These are phyloP conservation scores for Penicillium antarcticum DNA, from an alignment of 495 filamentous ascomycete species.

Conservation along the genomic window DNA sequence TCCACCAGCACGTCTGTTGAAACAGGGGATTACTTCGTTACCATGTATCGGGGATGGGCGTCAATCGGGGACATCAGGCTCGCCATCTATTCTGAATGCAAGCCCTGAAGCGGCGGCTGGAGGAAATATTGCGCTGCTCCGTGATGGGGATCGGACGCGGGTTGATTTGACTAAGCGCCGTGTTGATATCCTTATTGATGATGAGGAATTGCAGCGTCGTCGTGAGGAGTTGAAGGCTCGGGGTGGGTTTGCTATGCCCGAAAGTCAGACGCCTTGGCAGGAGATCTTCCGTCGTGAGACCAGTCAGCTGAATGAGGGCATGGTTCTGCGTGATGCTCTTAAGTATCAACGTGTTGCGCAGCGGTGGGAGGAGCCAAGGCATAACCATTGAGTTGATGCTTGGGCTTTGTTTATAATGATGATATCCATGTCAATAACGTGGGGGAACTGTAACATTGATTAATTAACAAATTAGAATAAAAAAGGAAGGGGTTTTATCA, in stretches of 20 bases:
- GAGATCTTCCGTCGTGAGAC: conserved; percentile 50
- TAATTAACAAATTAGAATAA: too few species aligned
- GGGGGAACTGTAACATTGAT: too few species aligned
- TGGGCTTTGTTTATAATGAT: too few species aligned
- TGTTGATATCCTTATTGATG: conserved; percentile 49
- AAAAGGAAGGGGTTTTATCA: too few species aligned
- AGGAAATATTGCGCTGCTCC: conserved; percentile 51
- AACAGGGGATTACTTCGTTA: background rate
- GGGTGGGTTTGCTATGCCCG: conserved; percentile 7
- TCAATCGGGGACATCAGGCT: conserved; percentile 52
- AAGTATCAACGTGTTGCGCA: conserved; percentile 52
- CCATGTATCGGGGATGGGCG: conserved; percentile 42
- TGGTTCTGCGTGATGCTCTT: conserved; percentile 47
- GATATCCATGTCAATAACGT: too few species aligned
- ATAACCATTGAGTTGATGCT: conserved; percentile 42
- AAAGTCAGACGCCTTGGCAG: conserved; percentile 43
- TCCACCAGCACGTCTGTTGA: background rate
- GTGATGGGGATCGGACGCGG: conserved; percentile 50
- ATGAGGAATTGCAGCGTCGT: conserved; percentile 60
- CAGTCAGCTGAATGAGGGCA: conserved; percentile 47
- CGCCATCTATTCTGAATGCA: conserved; percentile 51
- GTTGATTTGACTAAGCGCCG: conserved; percentile 53
- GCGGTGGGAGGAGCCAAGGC: conserved; percentile 36
- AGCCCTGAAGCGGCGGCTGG: conserved; percentile 58
- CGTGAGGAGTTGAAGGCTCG: conserved; percentile 43